Evolutionary conservation across 495 filamentous ascomycete genomes (phyloP).

Genomic region (Trichoderma reesei): DNA sequence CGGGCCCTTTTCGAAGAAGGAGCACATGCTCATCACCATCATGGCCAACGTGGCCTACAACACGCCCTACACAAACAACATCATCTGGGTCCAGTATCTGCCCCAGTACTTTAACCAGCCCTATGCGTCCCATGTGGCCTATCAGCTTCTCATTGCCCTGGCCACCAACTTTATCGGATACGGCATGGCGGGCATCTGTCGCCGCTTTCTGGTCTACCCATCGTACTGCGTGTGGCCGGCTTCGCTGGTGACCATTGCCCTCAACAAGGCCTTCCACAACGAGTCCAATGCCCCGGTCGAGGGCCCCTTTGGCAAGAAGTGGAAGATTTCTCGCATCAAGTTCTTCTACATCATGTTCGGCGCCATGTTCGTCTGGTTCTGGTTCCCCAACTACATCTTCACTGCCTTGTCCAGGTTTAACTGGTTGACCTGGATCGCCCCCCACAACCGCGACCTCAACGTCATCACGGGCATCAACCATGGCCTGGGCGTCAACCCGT

Average conservation of each 20-base stretch:
- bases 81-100: slow-evolving; percentile 34
- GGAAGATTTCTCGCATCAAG: slow-evolving; percentile 23
- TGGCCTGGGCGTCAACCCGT: slow-evolving; percentile 29
- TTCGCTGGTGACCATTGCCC: slow-evolving; percentile 29
- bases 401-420: slow-evolving; percentile 19
- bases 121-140: slow-evolving; percentile 24
- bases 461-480: slow-evolving; percentile 26
- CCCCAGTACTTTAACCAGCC: slow-evolving; percentile 27
- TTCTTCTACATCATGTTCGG: slow-evolving; percentile 21
- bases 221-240: slow-evolving; percentile 33
- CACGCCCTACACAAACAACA: slow-evolving; percentile 27
- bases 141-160: slow-evolving; percentile 32
- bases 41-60: slow-evolving; percentile 27
- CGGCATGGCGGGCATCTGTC: slow-evolving; percentile 39
- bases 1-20: slow-evolving; percentile 38
- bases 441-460: slow-evolving; percentile 22
- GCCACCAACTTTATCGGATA: slow-evolving; percentile 40
- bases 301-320: slow-evolving; percentile 23
- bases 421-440: slow-evolving; percentile 25
- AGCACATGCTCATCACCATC: slow-evolving; percentile 41
- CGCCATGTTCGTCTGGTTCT: slow-evolving; percentile 21
- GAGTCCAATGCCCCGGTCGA: slow-evolving; percentile 21
- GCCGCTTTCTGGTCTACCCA: slow-evolving; percentile 45
- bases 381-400: slow-evolving; percentile 22
- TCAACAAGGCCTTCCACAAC: slow-evolving; percentile 30